Base-by-base conservation (phyloP, 83 land plant species). In the Picea mariana region DNA sequence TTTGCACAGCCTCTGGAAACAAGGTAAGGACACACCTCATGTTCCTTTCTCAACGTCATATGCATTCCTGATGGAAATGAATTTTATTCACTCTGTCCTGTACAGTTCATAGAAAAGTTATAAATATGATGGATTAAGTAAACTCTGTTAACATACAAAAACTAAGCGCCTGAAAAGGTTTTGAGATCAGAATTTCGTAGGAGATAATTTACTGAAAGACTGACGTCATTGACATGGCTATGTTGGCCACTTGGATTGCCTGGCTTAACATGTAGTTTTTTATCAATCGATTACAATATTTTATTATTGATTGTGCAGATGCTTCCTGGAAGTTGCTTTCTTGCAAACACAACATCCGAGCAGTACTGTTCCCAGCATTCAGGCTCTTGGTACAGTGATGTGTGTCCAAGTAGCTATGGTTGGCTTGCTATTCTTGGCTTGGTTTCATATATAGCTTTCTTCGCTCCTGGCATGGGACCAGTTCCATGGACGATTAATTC, bases 401-500 rank as follows among this genome's bases (percentile, higher is more conserved):
- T 82, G n/a, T 88, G 90, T 82, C 90, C 90, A 73, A 87, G 84
- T 12, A 12, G 20, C 11, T 87, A 83, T 79, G 99, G 98, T 1
- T 93, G 96, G 93, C 42, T 95, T 82, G 98, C 99, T 69, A 84
- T 97, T 5, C 7, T 89, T 7, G 98, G 95, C 9, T 82, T 96
- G 82, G 99, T 88, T 7, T 75, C 91, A 1, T 97, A 97, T 68
- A 92, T 97, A 62, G 82, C 87, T 23, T 90, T 83, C 82, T 97
- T 95, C 61, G 59, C 98, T 16, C 98, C 98, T 55, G 99, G 99
- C 60, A 97, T 97, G 99, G 99, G 99, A 13, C 93, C 99, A 9
- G 98, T 95, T 26, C 99, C 99, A 6, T 97, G 99, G 99, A 89
- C 98, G 5, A 89, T 97, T 68, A 97, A 97, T 83, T 89, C 96